Base-by-base conservation (phyloP, 2,329 filamentous ascomycete genomes). In the Metarhizium sp. region DNA sequence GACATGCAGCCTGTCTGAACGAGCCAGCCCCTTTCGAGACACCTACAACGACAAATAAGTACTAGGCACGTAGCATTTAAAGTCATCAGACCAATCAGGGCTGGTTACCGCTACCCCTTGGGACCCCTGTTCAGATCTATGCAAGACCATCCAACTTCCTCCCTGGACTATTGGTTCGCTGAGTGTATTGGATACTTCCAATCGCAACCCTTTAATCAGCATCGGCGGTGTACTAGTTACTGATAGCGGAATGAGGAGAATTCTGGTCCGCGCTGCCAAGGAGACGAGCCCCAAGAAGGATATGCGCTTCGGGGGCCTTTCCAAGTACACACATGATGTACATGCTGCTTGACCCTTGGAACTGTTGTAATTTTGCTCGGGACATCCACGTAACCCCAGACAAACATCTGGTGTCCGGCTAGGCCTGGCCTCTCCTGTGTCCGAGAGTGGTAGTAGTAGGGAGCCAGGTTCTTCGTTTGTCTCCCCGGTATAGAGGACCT, bases 321-420 rank as follows among this genome's bases (percentile, higher is more conserved):
- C 4, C 25, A 3, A 25, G 25, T 25, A 25, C 25, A 25, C 25
- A 25, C 25, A 25, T 25, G 25, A 25, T 25, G 25, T 40, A 49
- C 34, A 32, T 36, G 36, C 11, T 36, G 10, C 10, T 30, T 47
- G 47, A 54, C 49, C 55, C 54, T 54, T 58, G 54, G 51, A 54
- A 56, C 51, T 47, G 30, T 49, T 53, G 43, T 58, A 56, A 58
- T 58, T 50, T 56, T 45, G 49, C 52, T 7, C 29, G 36, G n/a
- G 38, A 16, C 34, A 32, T 14, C 53, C n/a, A 32, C 6, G 40
- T n/a, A 6, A 43, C 13, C 40, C 40, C 40, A 43, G 16, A 43
- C 11, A 43, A 43, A 10, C 16, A 18, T n/a, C 40, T 18, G 6
- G 11, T 43, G 40, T 43, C 40, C 40, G 16, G 25, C 25, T 25